Evolutionary conservation across 371 early-diverging fungal species (phyloP), one percentile per base, ranked within the genome.

Genomic region (Paraphysoderma sedebokerense): DNA sequence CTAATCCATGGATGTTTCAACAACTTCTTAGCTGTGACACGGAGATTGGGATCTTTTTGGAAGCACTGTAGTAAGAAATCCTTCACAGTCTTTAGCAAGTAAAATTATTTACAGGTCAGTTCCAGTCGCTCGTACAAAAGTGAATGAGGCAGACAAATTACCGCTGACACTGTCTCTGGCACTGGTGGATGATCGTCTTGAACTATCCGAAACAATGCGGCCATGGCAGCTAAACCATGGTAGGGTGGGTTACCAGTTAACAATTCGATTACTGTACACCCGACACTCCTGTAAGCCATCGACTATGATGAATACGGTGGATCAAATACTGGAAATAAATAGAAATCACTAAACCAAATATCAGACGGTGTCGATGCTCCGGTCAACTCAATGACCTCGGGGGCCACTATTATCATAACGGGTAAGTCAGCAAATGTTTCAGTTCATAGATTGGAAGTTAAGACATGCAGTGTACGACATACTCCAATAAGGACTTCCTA

Each of bases 401-500:
- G 96, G n/a, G 96, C 90, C 93, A 95, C 82, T 81, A 57, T 53
- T 49, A 53, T 9, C 26, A 44, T 27, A 9, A 34, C 32, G 44
- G 44, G 44, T 20, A 20, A 27, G 20, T 20, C 44, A 24, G 6
- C 44, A 20, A 44, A 44, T 33, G 24, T 20, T 20, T 27, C 20
- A 23, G 20, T 44, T 29, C 39, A 19, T 30, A 40, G 17, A 2
- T 44, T 17, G 28, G 34, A 52, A 49, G 34, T 40, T 30, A 46
- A 32, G 37, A 1, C 23, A 24, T 42, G n/a, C 22, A 12, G 47
- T 32, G 26, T 19, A 22, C 13, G 7, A 57, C 70, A 48, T 73
- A 81, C 81, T 92, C 96, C 96, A 95, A 60, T 88, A 86, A 0
- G 96, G 93, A 13, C 89, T 87, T 11, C 96, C 96, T 29, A 64